Percentiles rank a stretch among this genome's conserved stretches.
Evolutionary conservation across 805 yeast genomes (phyloP).

Genomic region (Starmerella sirachaensis): DNA sequence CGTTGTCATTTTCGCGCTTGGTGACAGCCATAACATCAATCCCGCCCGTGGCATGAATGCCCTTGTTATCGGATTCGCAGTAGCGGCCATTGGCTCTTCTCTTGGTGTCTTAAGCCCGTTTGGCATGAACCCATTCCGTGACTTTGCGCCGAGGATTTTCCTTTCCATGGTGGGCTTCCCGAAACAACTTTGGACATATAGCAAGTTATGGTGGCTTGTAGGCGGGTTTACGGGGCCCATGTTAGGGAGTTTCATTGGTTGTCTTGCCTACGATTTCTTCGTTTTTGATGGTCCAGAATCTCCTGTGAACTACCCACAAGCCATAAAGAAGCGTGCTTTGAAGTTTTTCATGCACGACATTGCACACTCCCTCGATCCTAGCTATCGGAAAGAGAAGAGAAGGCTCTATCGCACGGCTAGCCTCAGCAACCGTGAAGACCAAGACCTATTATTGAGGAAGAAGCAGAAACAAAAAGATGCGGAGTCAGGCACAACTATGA

Average conservation of each 20-base stretch:
- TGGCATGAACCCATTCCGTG: slow-evolving; percentile 45
- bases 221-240: slow-evolving; percentile 38
- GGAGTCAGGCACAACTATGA: no score
- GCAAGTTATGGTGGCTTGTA: slow-evolving; percentile 6
- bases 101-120: slow-evolving; percentile 44
- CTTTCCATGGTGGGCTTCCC: slow-evolving; percentile 39
- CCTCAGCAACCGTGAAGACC: no score
- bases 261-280: slow-evolving; percentile 40
- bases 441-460: no score
- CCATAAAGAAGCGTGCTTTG: slow-evolving; percentile 2
- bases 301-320: slow-evolving; percentile 32
- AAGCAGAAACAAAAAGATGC: no score
- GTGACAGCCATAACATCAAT: slow-evolving; percentile 38
- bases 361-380: no score
- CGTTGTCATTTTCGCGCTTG: slow-evolving; percentile 38
- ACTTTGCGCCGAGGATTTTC: slow-evolving; percentile 43
- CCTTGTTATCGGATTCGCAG: slow-evolving; percentile 35
- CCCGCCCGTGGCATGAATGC: slow-evolving; percentile 39
- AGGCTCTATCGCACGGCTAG: no score
- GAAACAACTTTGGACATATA: slow-evolving; percentile 30
- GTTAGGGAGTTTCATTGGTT: slow-evolving; percentile 39
- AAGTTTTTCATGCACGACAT: slow-evolving; percentile 3
- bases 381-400: no score
- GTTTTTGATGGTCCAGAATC: slow-evolving; percentile 43
- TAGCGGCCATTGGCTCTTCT: slow-evolving; percentile 37